Evolutionary conservation across 257 asterid genomes (phyloP).

Genomic region (Scutellaria galericulata): DNA sequence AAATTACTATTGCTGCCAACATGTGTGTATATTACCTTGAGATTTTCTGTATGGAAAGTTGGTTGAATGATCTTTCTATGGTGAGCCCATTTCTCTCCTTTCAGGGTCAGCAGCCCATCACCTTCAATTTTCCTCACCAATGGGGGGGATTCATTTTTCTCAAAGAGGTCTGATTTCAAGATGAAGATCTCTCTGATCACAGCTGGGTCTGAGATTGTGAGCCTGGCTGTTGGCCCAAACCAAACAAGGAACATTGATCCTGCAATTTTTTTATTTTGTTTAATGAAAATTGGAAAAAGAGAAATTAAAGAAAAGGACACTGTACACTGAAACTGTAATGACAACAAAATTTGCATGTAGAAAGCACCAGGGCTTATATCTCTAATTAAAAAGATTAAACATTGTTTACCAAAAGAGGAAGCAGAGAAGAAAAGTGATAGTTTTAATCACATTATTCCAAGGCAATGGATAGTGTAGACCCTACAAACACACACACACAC

Average conservation of each 20-base stretch:
- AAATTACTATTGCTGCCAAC: no score
- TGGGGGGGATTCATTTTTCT: conserved; percentile 78
- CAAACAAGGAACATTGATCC: conserved; percentile 78
- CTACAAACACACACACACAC: conserved; percentile 37
- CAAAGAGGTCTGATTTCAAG: conserved; percentile 72
- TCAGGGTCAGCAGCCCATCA: conserved; percentile 75
- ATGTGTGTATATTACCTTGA: conserved; percentile 47
- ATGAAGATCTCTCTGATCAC: conserved; percentile 73
- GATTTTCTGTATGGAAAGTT: conserved; percentile 78
- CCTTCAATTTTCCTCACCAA: conserved; percentile 89
- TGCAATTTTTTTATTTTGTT: conserved; percentile 22
- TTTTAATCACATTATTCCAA: conserved; percentile 49
- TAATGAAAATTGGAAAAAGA: background rate
- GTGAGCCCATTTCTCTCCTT: conserved; percentile 95
- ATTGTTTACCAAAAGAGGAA: conserved; percentile 47
- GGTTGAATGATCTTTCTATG: conserved; percentile 84
- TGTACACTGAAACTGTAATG: background rate
- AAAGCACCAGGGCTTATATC: conserved; percentile 24
- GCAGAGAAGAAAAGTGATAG: conserved; percentile 16
- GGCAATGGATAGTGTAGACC: conserved; percentile 73
- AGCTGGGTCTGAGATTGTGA: conserved; percentile 74
- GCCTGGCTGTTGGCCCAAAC: conserved; percentile 86
- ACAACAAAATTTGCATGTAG: conserved; percentile 35
- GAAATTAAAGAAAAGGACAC: background rate
- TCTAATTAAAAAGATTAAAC: conserved; percentile 24